Evolutionary conservation across 1,284 basidiomycete species (phyloP).

Genomic region (Exobasidium rhododendri): DNA sequence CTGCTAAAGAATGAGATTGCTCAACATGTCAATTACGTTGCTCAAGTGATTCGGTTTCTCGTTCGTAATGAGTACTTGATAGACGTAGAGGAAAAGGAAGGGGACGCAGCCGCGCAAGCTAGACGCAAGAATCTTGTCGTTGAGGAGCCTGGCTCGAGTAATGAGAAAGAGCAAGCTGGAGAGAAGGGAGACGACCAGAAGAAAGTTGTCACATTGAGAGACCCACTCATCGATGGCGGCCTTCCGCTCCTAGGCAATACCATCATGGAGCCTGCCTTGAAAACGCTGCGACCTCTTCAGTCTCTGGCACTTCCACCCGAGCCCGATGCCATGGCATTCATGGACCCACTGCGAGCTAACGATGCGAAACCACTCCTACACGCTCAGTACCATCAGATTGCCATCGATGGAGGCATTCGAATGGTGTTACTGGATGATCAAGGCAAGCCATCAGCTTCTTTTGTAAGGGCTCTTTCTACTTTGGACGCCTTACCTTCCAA

Average conservation of each 20-base stretch:
- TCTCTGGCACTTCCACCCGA: constrained; percentile 46
- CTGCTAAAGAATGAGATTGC: constrained; percentile 83
- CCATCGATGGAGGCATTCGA: constrained; percentile 38
- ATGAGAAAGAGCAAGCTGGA: background rate
- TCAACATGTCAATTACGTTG: constrained; percentile 84
- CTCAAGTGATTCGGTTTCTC: constrained; percentile 87
- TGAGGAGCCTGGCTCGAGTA: constrained; percentile 1
- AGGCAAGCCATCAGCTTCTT: constrained; percentile 26
- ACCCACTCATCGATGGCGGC: constrained; percentile 9
- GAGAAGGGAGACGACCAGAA: background rate
- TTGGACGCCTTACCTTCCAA: constrained; percentile 45
- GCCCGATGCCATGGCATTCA: constrained; percentile 49
- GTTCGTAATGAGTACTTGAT: constrained; percentile 86
- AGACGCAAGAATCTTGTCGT: constrained; percentile 20
- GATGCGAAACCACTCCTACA: constrained; percentile 48
- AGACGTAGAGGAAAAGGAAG: constrained; percentile 75
- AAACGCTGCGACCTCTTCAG: constrained; percentile 39
- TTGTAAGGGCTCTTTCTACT: constrained; percentile 42
- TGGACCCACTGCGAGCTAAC: constrained; percentile 48
- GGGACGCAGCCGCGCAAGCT: constrained; percentile 67
- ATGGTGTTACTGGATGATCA: constrained; percentile 30
- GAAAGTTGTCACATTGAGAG: background rate
- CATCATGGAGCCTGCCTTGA: constrained; percentile 15
- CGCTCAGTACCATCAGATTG: constrained; percentile 37
- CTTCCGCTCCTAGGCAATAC: background rate